Evolutionary conservation across 768 basidiomycete species (phyloP), one percentile per base, ranked within the genome.

Genomic region (Panellus pusillus): DNA sequence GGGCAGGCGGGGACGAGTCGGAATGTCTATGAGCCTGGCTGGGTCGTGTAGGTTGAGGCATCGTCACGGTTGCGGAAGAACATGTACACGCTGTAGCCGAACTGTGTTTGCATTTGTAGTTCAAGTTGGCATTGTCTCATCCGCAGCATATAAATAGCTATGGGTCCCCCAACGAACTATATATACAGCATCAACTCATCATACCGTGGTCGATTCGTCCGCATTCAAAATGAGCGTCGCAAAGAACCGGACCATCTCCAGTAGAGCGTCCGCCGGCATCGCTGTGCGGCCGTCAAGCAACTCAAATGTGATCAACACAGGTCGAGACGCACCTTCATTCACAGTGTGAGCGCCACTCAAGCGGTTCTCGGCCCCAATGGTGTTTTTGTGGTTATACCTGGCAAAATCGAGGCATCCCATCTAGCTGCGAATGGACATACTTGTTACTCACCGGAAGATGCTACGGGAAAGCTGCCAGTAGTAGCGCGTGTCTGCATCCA

Each of bases 391-490:
- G 55, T 61, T 61, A 45, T 61, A 91, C 17, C 32, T 35, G 3
- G 32, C 7, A 35, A 3, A 8, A 35, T 35, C 8, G 32, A 35
- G 32, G 24, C 24, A 35, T 35, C 14, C 3, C 8, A 14, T 14
- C 32, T 35, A 11, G 32, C 7, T 24, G 24, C 24, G 24, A 35
- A 35, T 35, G 11, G 8, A 35, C 32, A 24, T 35, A 13, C 31
- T 32, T 32, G 9, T 9, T 14, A 35, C 32, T 35, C 32, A 35
- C 32, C 89, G 81, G 78, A 87, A 89, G 56, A 91, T 89, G 60
- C 81, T 76, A 35, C 68, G 63, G 6, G 80, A 77, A 32, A 85
- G 68, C 31, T 77, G 68, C 83, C 83, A 84, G 62, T 83, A 83
- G 64, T 74, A 76, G 14, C 76, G 72, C 2, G 82, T 84, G 58